Percentiles rank a stretch among this genome's conserved stretches.
phyloP scores from a whole-genome alignment of 345 rosid species.

The Citrus unshiu region DNA sequence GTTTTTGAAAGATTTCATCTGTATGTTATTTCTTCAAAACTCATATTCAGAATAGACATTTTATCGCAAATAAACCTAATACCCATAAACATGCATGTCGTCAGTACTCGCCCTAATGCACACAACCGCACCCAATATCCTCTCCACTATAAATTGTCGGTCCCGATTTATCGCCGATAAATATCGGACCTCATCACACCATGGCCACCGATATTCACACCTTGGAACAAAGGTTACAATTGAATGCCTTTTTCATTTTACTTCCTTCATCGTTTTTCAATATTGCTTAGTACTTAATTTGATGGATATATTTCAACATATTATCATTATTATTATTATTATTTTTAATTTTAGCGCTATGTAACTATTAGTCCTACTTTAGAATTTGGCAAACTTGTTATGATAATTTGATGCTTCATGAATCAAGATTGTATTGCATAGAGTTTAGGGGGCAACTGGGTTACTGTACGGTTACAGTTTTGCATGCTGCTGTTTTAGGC shows the following conservation, averaged over 20 bases:
- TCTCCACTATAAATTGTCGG: no score
- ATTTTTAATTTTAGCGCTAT: background rate
- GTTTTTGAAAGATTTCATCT: background rate
- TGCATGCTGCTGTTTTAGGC: background rate
- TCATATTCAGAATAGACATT: no score
- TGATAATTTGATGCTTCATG: background rate
- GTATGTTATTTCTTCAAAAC: background rate
- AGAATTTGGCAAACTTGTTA: background rate
- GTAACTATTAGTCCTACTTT: background rate
- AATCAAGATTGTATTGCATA: background rate
- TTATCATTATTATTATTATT: no score
- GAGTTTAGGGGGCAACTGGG: background rate
- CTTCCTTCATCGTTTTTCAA: background rate
- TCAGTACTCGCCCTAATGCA: no score
- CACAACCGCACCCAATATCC: no score
- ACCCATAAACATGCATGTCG: no score
- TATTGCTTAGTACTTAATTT: background rate
- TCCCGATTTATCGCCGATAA: background rate
- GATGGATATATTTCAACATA: background rate
- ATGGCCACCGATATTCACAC: slow-evolving; percentile 12
- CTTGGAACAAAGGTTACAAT: slow-evolving; percentile 11
- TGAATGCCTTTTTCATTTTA: no score
- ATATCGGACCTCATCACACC: background rate
- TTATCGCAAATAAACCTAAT: no score
- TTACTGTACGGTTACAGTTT: background rate